Evolutionary conservation across 805 yeast genomes (phyloP).

Genomic region (Candida ulmi): DNA sequence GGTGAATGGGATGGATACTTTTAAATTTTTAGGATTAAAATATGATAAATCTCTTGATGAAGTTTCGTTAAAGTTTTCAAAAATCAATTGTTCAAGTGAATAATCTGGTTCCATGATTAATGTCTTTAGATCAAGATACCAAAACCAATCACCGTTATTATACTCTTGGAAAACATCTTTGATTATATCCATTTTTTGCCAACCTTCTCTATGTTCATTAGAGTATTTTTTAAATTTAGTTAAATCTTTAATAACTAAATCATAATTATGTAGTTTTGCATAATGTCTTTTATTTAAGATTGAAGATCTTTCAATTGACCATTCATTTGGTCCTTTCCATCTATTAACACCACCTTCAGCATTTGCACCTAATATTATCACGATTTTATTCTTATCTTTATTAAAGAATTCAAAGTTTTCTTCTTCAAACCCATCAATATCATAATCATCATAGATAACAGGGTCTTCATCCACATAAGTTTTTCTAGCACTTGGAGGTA

Average conservation of each 20-base stretch:
- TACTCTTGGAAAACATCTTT: slow-evolving; percentile 30
- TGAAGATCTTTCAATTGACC: slow-evolving; percentile 44
- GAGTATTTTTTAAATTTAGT: slow-evolving; percentile 43
- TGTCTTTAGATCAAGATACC: slow-evolving; percentile 36
- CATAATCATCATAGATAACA: slow-evolving; percentile 8
- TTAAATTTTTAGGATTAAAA: slow-evolving; percentile 31
- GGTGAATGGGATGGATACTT: slow-evolving; percentile 26
- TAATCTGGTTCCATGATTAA: slow-evolving; percentile 35
- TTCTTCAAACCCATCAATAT: slow-evolving; percentile 4
- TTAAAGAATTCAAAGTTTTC: slow-evolving; percentile 5
- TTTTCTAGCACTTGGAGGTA: slow-evolving; percentile 19
- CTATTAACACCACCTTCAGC: slow-evolving; percentile 34
- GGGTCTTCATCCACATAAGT: slow-evolving; percentile 10
- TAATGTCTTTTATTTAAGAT: slow-evolving; percentile 42
- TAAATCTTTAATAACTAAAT: slow-evolving; percentile 38
- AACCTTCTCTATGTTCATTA: slow-evolving; percentile 42
- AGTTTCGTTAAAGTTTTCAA: slow-evolving; percentile 24
- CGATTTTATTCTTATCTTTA: slow-evolving; percentile 25
- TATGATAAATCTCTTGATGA: slow-evolving; percentile 27
- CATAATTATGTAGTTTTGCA: slow-evolving; percentile 43
- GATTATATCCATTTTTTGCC: slow-evolving; percentile 36
- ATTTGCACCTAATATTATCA: slow-evolving; percentile 34
- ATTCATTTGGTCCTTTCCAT: slow-evolving; percentile 33
- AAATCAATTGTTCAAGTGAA: slow-evolving; percentile 29
- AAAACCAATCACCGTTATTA: slow-evolving; percentile 31